Percentiles rank a stretch among this genome's conserved stretches.
Evolutionary conservation across 2,329 filamentous ascomycete species (phyloP).

Genomic region (Aspergillus hortae): DNA sequence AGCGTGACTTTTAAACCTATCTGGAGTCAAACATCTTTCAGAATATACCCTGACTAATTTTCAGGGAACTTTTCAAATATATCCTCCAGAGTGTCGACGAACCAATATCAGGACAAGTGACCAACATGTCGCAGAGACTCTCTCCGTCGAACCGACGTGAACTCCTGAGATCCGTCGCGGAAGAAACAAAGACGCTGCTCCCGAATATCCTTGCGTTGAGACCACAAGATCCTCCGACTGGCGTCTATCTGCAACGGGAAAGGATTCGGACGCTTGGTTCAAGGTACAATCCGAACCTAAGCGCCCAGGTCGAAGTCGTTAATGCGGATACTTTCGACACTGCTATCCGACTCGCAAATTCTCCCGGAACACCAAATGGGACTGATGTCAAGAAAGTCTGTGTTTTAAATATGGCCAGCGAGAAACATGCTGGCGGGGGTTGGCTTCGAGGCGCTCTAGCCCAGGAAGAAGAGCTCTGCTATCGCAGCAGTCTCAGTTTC

Average conservation of each 20-base stretch:
- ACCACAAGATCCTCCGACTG: conserved; percentile 40
- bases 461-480: conserved; percentile 68
- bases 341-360: conserved; percentile 42
- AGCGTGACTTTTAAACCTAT: no score
- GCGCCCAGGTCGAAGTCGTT: conserved; percentile 47
- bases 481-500: conserved; percentile 49
- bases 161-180: conserved; percentile 41
- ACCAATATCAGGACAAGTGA: not conserved
- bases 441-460: conserved; percentile 60
- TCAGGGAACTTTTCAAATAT: not conserved
- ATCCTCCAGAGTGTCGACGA: no score
- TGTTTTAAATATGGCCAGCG: conserved; percentile 65
- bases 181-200: conserved; percentile 48
- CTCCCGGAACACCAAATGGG: conserved; percentile 16
- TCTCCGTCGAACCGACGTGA: conserved; percentile 8
- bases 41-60: not conserved
- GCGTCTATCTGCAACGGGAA: conserved; percentile 35
- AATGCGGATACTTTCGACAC: conserved; percentile 58
- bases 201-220: conserved; percentile 47
- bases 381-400: conserved; percentile 45
- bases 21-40: not conserved
- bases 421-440: conserved; percentile 57
- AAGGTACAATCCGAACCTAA: conserved; percentile 42
- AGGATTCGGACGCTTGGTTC: conserved; percentile 40
- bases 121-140: not conserved